phyloP scores from a whole-genome alignment of 2,329 filamentous ascomycete species.

The Verticillium alfalfae region DNA sequence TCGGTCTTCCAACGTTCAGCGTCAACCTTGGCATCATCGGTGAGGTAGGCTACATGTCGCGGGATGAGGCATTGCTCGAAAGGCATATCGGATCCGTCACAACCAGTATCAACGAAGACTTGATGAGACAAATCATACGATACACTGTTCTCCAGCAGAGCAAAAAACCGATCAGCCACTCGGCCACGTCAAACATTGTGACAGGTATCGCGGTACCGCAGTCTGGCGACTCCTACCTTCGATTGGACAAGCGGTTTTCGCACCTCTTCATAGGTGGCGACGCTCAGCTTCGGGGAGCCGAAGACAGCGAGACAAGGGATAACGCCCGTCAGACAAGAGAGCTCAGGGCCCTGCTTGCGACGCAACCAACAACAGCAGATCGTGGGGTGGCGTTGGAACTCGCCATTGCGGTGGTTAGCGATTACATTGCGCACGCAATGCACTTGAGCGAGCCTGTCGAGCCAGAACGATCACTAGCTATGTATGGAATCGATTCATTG shows the following conservation, averaged over 20 bases:
- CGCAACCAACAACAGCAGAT: constrained; percentile 4
- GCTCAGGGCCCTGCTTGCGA: neutral
- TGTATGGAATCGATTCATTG: constrained; percentile 22
- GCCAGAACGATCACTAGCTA: constrained; percentile 14
- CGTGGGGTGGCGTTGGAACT: constrained; percentile 8
- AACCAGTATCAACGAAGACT: neutral
- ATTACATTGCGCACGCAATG: constrained; percentile 17
- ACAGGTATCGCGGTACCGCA: neutral
- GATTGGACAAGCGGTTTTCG: neutral
- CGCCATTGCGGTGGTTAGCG: constrained; percentile 14
- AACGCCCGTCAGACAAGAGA: neutral
- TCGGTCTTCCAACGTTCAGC: neutral
- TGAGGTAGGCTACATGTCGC: constrained; percentile 12
- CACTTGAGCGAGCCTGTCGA: constrained; percentile 17
- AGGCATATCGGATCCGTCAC: constrained; percentile 1
- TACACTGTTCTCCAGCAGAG: neutral
- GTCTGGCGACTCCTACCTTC: neutral
- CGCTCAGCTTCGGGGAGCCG: neutral
- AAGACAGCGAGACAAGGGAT: neutral
- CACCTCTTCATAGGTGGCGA: neutral
- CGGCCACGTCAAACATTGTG: neutral
- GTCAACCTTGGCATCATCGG: constrained; percentile 4
- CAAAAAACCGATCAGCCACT: neutral
- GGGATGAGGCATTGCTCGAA: constrained; percentile 24
- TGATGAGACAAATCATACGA: neutral